A percentile compares a stretch with the other conserved stretches of the same genome.
Conservation (phyloP, 2,329 filamentous ascomycete genomes). For the Pyricularia grisea region DNA sequence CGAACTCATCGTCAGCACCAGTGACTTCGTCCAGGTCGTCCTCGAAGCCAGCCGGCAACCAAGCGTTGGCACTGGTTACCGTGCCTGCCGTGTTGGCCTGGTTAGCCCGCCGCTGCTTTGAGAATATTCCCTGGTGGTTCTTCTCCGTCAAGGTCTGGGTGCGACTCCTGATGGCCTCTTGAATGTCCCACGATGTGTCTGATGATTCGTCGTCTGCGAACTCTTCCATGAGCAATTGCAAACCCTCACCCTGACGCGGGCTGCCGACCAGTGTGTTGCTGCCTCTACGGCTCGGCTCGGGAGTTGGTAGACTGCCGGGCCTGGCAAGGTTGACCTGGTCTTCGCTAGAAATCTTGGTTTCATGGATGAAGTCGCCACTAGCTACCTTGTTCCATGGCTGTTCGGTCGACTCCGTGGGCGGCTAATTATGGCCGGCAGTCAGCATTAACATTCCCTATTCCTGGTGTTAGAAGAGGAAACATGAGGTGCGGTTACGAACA, state of each 20-base stretch:
- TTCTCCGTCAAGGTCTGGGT: background rate
- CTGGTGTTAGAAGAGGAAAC: background rate
- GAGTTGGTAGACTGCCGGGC: background rate
- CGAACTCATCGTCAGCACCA: slow-evolving; percentile 1
- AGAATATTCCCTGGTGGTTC: background rate
- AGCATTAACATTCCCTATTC: background rate
- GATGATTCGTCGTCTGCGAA: background rate
- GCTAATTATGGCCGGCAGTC: background rate
- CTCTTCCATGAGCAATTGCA: background rate
- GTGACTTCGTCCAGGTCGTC: slow-evolving; percentile 5
- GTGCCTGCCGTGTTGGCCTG: background rate
- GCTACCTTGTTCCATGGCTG: slow-evolving; percentile 1
- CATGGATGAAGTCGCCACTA: background rate
- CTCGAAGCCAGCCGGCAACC: slow-evolving; percentile 2
- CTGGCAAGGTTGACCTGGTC: background rate
- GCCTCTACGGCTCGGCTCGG: background rate
- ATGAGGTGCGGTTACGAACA: background rate
- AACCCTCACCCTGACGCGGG: background rate
- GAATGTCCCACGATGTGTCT: background rate
- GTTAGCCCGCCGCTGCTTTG: background rate
- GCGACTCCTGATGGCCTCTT: background rate
- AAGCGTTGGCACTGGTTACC: background rate
- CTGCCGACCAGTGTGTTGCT: background rate
- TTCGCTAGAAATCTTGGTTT: background rate
- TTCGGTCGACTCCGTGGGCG: background rate